These are phyloP conservation scores for Phlegmacium glaucopus DNA, from an alignment of 768 basidiomycete genomes.

Conservation along the genomic window DNA sequence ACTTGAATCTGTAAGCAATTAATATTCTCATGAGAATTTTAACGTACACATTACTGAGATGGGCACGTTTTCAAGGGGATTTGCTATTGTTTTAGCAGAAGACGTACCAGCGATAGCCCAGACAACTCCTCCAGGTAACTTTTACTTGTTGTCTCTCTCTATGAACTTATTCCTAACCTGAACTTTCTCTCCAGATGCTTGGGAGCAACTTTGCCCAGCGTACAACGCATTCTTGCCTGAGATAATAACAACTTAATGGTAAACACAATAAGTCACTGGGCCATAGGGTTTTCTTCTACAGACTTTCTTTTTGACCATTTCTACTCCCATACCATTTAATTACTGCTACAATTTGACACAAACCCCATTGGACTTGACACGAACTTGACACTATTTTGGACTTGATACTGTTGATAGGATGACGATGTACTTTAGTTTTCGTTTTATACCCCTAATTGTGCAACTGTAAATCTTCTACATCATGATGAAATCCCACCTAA, in stretches of 20 bases:
- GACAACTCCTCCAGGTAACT: conserved; percentile 18
- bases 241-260: background rate
- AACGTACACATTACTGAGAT: background rate
- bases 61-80: conserved; percentile 13
- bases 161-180: background rate
- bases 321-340: too few relatives aligned
- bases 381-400: too few relatives aligned
- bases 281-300: too few relatives aligned
- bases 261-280: too few relatives aligned
- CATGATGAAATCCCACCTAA: too few relatives aligned
- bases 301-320: too few relatives aligned
- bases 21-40: background rate
- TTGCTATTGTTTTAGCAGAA: conserved; percentile 36
- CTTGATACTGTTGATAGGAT: too few relatives aligned
- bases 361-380: too few relatives aligned
- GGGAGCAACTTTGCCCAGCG: conserved; percentile 32
- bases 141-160: background rate
- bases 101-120: conserved; percentile 19
- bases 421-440: too few relatives aligned
- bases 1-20: conserved; percentile 33
- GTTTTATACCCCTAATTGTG: too few relatives aligned
- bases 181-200: conserved; percentile 16
- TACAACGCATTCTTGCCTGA: conserved; percentile 15
- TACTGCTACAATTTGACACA: too few relatives aligned
- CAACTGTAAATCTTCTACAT: too few relatives aligned